Conservation (phyloP, 176 grass and related monocot species). For the Pharus latifolius region DNA sequence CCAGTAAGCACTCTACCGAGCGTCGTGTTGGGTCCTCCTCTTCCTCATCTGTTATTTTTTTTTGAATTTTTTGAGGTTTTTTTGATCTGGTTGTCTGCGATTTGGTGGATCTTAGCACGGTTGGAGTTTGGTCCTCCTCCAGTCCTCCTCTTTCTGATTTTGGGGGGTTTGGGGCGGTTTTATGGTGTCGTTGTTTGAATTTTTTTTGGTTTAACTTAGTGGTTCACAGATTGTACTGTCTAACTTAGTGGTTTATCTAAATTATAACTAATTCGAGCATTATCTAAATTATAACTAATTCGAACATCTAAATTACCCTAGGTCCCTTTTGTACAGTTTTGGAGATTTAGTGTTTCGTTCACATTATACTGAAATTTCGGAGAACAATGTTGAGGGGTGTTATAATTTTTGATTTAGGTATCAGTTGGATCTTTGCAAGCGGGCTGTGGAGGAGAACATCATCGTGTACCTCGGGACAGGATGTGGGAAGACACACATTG, state of each 20-base stretch:
- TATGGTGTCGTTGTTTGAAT: background rate
- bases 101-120: background rate
- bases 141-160: background rate
- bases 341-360: background rate
- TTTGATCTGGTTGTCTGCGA: background rate
- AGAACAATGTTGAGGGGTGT: background rate
- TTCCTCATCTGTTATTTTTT: background rate
- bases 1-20: conserved; percentile 24
- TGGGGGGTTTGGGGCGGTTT: conserved; percentile 18
- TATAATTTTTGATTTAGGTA: conserved; percentile 39
- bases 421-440: conserved; percentile 75
- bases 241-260: background rate
- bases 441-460: conserved; percentile 64
- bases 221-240: background rate
- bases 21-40: background rate
- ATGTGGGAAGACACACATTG: conserved; percentile 94
- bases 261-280: background rate
- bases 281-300: background rate
- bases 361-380: background rate
- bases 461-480: conserved; percentile 79
- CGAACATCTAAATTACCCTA: background rate
- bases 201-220: background rate
- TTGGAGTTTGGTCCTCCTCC: background rate
- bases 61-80: background rate
- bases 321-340: background rate